Base-by-base conservation (phyloP, 169 alveolate genomes). In the Cryptosporidium bovis region DNA sequence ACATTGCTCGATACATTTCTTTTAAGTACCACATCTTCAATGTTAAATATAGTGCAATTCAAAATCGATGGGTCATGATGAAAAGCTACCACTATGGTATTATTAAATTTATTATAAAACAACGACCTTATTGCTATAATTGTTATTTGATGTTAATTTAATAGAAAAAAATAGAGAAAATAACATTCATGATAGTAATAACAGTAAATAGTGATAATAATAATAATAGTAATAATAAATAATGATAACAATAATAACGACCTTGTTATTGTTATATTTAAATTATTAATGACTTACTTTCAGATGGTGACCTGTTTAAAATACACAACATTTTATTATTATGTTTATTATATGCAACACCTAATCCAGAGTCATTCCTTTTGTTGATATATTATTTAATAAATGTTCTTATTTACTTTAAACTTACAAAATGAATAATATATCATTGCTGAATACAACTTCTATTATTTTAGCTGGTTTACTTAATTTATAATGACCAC, bases 301-400 rank as follows among this genome's bases (percentile, higher is more conserved):
- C 87, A 3, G 87, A 77, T 60, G 87, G 87, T 10, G 87, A 77
- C 56, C 87, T 77, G 46, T 77, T 77, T 60, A 77, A 60, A 40
- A 77, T 62, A 40, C 87, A 77, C 7, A 77, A 48, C 62, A 77
- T 40, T n/a, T 46, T 56, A 36, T 77, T 77, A 40, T 77, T 77
- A 44, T 77, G 46, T 27, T 71, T 56, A 62, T 62, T 60, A 27
- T 77, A 77, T 40, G 87, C 87, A 24, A 62, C 40, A 27, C 87
- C 87, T 44, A 77, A 44, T 27, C 87, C 87, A 44, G 87, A 77
- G 40, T 77, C 87, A 77, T 77, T 77, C 56, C 87, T 77, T 20
- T 44, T 40, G 15, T 13, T 55, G 18, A 16, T 29, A n/a, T 20
- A 1, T 64, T 2, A 64, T 65, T 65, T 50, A 53, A 67, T 6